These are phyloP conservation scores for Cystofilobasidium capitatum DNA, from an alignment of 768 basidiomycete genomes.

Conservation along the genomic window DNA sequence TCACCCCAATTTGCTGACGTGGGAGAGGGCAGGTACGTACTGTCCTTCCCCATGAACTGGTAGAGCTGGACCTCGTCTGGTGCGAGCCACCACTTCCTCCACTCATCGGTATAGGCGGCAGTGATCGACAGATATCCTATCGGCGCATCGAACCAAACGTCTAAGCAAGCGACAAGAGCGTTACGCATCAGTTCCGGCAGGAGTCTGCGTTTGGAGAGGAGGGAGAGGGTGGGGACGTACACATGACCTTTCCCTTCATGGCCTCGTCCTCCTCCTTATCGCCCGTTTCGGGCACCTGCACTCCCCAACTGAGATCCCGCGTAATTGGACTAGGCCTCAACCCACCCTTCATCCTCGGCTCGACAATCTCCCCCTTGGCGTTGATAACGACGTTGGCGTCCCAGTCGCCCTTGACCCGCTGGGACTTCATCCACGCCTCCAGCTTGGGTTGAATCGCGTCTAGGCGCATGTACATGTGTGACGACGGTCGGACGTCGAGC, in stretches of 20 bases:
- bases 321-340: constrained; percentile 83
- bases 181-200: neutral
- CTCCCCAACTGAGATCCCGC: constrained; percentile 90
- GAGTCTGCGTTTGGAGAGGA: neutral
- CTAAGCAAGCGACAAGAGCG: constrained; percentile 41
- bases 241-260: constrained; percentile 91
- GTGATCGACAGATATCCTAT: constrained; percentile 97
- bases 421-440: constrained; percentile 77
- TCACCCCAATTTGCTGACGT: too few species aligned
- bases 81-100: constrained; percentile 96
- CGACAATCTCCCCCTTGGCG: constrained; percentile 73
- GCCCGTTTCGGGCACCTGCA: constrained; percentile 64
- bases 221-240: constrained; percentile 48
- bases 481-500: constrained; percentile 63
- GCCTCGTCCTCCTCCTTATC: constrained; percentile 66
- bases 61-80: constrained; percentile 78
- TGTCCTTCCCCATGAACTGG: constrained; percentile 99
- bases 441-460: constrained; percentile 69
- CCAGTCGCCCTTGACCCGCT: constrained; percentile 79
- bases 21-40: constrained; percentile 29
- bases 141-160: constrained; percentile 97
- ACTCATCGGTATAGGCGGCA: constrained; percentile 83
- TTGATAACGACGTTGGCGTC: constrained; percentile 85
- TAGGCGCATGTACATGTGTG: constrained; percentile 85
- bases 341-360: constrained; percentile 73